Evolutionary conservation across 768 basidiomycete genomes (phyloP).

Genomic region (Daedalea quercina): DNA sequence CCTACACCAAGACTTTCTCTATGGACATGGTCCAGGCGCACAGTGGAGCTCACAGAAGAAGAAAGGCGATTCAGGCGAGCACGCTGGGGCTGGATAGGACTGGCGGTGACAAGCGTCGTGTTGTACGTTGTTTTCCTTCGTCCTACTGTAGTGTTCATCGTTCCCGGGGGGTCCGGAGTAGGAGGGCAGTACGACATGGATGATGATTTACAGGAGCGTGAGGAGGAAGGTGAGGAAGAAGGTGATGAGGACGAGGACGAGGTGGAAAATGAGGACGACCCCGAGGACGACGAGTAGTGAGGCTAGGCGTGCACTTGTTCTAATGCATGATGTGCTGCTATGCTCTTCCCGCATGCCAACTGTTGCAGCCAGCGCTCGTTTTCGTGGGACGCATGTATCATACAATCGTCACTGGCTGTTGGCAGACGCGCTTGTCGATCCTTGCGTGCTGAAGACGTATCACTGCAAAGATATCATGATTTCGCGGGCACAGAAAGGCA

Average conservation of each 20-base stretch:
- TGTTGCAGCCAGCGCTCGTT: too few relatives aligned
- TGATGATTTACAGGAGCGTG: neutral
- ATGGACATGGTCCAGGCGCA: neutral
- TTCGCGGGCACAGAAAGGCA: too few relatives aligned
- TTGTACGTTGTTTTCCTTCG: conserved; percentile 24
- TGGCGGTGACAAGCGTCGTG: conserved; percentile 34
- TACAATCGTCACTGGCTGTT: too few relatives aligned
- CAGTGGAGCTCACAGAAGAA: conserved; percentile 24
- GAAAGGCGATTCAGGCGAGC: conserved; percentile 41
- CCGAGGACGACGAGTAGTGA: neutral
- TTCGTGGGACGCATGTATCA: too few relatives aligned
- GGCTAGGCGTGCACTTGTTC: neutral
- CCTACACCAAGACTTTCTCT: conserved; percentile 4
- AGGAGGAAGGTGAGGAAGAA: conserved; percentile 6
- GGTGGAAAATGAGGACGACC: neutral
- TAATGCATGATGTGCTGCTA: neutral
- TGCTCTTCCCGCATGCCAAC: too few relatives aligned
- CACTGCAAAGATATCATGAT: too few relatives aligned
- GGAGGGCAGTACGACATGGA: conserved; percentile 3
- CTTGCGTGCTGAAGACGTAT: too few relatives aligned
- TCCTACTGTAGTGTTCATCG: too few relatives aligned
- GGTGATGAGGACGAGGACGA: conserved; percentile 10
- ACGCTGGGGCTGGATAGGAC: conserved; percentile 48
- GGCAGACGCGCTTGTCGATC: too few relatives aligned
- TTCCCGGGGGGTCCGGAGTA: neutral